Base-by-base conservation (phyloP, 257 asterid genomes). In the Petunia secreta region DNA sequence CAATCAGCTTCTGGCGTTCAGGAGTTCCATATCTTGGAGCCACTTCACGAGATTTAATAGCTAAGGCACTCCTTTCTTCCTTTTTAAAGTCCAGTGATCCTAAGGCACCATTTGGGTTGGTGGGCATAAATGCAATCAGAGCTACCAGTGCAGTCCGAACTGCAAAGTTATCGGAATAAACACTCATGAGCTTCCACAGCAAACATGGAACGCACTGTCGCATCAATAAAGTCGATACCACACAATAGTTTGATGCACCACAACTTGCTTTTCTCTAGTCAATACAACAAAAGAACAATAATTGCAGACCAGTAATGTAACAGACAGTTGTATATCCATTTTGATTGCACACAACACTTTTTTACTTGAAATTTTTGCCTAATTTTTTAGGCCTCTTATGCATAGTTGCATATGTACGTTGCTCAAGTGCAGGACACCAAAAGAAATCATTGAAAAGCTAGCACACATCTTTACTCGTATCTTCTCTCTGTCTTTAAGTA, bases 141-240 rank as follows among this genome's bases (percentile, higher is more conserved):
- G 98, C 98, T 34, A 90, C 91, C 91, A 94, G 85, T 13, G 98
- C 98, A 74, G 98, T 94, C 84, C 97, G 93, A 80, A 94, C 98
- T 92, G 92, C 86, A 83, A 78, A 79, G 25, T 6, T 63, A 63
- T 5, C 73, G 39, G 66, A 53, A 14, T 34, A 34, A 68, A 68
- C 8, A 6, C 77, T 5, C 6, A 34, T 71, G 34, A 71, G 62
- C 6, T 48, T 48, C 60, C 13, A 25, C 10, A 10, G 59, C 25
- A 41, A 69, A 69, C 10, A 9, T 25, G 58, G 76, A 36, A 25
- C 44, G 43, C 58, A 68, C 57, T 4, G 2, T 44, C 76, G 25
- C 77, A 25, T 48, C 48, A 71, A 34, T 6, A 38, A 48, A 44
- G 25, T 44, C 4, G 0, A 67, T 1, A 46, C 59, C 59, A 4